A percentile compares a stretch with the other conserved stretches of the same genome.
Conservation (phyloP, 306 rosid species). For the Rosa persica region DNA sequence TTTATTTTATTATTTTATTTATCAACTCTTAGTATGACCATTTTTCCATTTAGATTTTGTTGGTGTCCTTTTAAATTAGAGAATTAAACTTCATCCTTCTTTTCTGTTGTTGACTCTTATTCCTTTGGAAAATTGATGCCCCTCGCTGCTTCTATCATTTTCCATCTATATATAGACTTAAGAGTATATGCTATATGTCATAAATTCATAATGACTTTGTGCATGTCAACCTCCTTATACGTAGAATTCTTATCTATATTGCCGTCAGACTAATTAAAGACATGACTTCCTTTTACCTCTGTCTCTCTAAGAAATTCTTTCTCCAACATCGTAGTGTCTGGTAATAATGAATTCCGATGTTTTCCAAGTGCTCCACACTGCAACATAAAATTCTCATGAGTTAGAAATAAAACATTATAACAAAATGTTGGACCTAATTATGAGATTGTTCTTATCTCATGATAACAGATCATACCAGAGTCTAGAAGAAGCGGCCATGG, state of each 20-base stretch:
- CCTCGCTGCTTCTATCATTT: too few relatives aligned
- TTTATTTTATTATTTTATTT: too few relatives aligned
- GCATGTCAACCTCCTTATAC: background rate
- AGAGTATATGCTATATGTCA: too few relatives aligned
- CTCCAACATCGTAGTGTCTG: slow-evolving; percentile 81
- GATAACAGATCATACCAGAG: slow-evolving; percentile 46
- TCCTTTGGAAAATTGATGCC: too few relatives aligned
- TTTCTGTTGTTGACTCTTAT: too few relatives aligned
- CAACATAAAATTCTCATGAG: background rate
- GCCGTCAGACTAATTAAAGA: background rate
- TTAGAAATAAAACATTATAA: slow-evolving; percentile 2
- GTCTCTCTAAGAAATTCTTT: slow-evolving; percentile 59
- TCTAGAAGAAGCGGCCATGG: slow-evolving; percentile 61
- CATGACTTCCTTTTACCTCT: slow-evolving; percentile 35
- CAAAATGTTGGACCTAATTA: background rate
- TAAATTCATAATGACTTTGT: too few relatives aligned
- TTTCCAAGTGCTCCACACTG: slow-evolving; percentile 80
- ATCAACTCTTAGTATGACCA: too few relatives aligned
- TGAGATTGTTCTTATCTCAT: background rate
- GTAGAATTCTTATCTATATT: background rate
- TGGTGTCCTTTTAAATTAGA: too few relatives aligned
- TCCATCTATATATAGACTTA: too few relatives aligned
- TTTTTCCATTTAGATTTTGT: too few relatives aligned
- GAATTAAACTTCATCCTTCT: too few relatives aligned
- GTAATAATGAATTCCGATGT: slow-evolving; percentile 81